phyloP scores from a whole-genome alignment of 805 yeast species.

The Teunomyces tritomae region DNA sequence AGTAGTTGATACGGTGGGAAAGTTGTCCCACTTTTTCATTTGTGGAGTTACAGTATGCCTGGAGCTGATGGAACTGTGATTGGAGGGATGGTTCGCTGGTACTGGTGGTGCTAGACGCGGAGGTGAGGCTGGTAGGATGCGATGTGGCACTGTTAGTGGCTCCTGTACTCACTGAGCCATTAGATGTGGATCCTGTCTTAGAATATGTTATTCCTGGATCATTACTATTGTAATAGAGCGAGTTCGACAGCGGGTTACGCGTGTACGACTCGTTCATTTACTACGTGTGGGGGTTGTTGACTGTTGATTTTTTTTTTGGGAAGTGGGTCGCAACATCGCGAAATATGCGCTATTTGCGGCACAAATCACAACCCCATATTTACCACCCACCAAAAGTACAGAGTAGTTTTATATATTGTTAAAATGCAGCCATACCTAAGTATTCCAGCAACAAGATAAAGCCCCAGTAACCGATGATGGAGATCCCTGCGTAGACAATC shows the following conservation, averaged over 20 bases:
- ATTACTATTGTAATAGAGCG: conserved; percentile 2
- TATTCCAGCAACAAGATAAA: conserved; percentile 24
- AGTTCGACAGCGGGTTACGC: conserved; percentile 4
- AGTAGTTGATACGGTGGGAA: conserved; percentile 13
- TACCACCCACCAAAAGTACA: too few relatives aligned
- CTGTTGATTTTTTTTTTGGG: not conserved
- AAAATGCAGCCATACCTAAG: conserved; percentile 8
- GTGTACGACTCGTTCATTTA: conserved; percentile 6
- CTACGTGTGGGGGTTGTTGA: not conserved
- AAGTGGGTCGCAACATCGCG: not conserved
- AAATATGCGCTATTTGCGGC: not conserved
- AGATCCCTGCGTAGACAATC: conserved; percentile 79
- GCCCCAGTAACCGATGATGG: conserved; percentile 52
- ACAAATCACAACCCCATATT: not conserved
- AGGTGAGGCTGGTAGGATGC: not conserved
- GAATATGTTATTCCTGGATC: not conserved
- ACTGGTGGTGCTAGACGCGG: conserved; percentile 2
- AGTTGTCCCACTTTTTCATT: conserved; percentile 21
- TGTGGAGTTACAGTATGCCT: conserved; percentile 15
- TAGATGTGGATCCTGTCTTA: not conserved
- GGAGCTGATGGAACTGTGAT: conserved; percentile 15
- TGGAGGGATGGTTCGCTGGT: conserved; percentile 1
- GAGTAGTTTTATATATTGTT: too few relatives aligned
- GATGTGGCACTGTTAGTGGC: too few relatives aligned
- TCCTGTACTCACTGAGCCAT: not conserved